Evolutionary conservation across 2,329 filamentous ascomycete species (phyloP).

Genomic region (Apiospora rasikravindrae): DNA sequence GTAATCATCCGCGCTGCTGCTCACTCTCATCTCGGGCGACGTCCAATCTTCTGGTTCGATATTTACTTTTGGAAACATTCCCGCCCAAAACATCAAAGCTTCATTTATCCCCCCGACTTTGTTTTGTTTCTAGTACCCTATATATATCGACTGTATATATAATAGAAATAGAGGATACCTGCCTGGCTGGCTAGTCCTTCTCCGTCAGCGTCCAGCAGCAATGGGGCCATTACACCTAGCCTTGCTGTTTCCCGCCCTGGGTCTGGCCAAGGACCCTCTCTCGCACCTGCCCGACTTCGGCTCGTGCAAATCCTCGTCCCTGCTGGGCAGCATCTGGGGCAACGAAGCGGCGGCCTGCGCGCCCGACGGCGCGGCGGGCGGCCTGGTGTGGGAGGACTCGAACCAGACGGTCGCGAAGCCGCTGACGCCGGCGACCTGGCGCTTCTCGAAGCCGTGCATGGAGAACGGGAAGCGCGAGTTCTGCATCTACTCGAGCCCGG

Average conservation of each 20-base stretch:
- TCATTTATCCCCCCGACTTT: background rate
- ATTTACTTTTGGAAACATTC: background rate
- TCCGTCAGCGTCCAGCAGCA: background rate
- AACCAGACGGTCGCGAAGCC: background rate
- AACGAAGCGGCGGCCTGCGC: background rate
- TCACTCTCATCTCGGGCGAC: too few species aligned
- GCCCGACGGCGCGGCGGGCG: background rate
- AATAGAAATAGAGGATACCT: background rate
- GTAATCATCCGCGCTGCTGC: background rate
- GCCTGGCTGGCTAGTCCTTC: background rate
- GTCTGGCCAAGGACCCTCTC: constrained; percentile 11
- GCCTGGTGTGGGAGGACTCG: background rate
- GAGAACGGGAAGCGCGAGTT: constrained; percentile 26
- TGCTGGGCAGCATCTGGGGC: background rate
- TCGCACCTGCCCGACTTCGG: background rate
- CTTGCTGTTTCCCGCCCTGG: constrained; percentile 10
- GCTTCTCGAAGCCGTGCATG: constrained; percentile 24
- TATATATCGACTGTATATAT: background rate
- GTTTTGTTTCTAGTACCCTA: background rate
- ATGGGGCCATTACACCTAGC: constrained; percentile 10
- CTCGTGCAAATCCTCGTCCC: background rate
- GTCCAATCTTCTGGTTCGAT: background rate
- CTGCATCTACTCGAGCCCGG: constrained; percentile 43
- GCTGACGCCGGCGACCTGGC: constrained; percentile 21
- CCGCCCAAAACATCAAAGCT: background rate